Percentiles rank a stretch among this genome's conserved stretches.
These are phyloP conservation scores for Dispira simplex DNA, from an alignment of 192 early-diverging fungal species.

Conservation along the genomic window DNA sequence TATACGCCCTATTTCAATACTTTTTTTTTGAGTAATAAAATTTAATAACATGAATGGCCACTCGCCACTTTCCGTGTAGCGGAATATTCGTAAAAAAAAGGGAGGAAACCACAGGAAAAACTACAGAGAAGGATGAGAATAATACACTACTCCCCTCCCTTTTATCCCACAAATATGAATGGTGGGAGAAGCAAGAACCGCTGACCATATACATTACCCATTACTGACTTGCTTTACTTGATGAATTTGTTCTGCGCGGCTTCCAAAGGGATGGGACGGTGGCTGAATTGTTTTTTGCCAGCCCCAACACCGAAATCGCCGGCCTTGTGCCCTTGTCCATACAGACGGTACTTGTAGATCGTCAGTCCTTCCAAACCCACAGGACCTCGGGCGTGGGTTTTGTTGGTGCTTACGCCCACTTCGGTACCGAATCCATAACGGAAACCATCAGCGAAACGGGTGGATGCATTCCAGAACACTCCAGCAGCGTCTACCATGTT, in stretches of 20 bases:
- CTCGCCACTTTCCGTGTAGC: too few species aligned
- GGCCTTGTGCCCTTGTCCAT: slow-evolving; percentile 77
- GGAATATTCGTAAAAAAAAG: too few species aligned
- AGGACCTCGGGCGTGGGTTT: slow-evolving; percentile 96
- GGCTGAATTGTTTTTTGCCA: slow-evolving; percentile 52
- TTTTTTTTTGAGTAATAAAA: too few species aligned
- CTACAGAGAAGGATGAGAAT: too few species aligned
- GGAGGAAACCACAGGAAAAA: too few species aligned
- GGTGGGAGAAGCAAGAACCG: too few species aligned
- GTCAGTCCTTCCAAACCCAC: slow-evolving; percentile 93
- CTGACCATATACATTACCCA: neutral
- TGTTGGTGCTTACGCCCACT: slow-evolving; percentile 96
- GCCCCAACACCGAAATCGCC: slow-evolving; percentile 60
- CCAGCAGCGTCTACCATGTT: slow-evolving; percentile 89
- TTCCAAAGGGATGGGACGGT: slow-evolving; percentile 39
- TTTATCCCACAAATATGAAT: too few species aligned
- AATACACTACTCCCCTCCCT: too few species aligned
- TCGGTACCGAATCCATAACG: slow-evolving; percentile 97
- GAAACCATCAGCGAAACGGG: slow-evolving; percentile 96
- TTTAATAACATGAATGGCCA: too few species aligned
- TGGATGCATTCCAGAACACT: slow-evolving; percentile 93
- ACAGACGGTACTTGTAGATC: slow-evolving; percentile 94
- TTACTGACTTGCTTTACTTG: neutral
- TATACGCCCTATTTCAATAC: too few species aligned
- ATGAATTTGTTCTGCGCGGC: slow-evolving; percentile 22